Percentiles rank a stretch among this genome's conserved stretches.
phyloP scores from a whole-genome alignment of 257 asterid genomes.

The Ehretia macrophylla region DNA sequence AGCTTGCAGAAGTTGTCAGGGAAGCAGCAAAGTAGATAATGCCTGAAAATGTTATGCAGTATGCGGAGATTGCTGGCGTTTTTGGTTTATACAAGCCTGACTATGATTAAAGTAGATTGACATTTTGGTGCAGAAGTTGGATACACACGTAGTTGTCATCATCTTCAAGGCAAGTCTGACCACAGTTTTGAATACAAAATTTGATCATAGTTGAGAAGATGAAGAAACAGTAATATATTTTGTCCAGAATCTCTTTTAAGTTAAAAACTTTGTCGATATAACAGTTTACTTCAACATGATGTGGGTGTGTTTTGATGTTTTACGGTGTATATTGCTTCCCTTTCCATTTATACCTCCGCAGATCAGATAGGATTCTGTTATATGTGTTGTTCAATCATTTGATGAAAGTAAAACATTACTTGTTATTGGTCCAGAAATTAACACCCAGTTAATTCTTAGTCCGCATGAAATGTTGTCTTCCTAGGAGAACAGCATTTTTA shows the following conservation, averaged over 20 bases:
- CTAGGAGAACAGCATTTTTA: not conserved
- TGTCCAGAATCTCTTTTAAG: too few species aligned
- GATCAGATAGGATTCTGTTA: not conserved
- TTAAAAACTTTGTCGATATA: not conserved
- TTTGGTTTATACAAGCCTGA: not conserved
- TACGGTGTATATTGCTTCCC: not conserved
- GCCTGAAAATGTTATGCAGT: not conserved
- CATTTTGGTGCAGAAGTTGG: constrained; percentile 2
- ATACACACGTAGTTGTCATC: too few species aligned
- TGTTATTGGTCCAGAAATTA: too few species aligned
- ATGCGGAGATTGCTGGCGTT: not conserved
- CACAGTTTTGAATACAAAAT: constrained; percentile 17
- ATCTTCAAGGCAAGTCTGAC: constrained; percentile 12
- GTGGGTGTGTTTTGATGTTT: not conserved
- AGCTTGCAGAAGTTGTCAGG: not conserved
- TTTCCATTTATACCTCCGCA: not conserved
- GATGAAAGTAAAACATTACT: too few species aligned
- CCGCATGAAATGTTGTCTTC: too few species aligned
- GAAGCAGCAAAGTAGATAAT: not conserved
- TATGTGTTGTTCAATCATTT: not conserved
- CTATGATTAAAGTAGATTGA: not conserved
- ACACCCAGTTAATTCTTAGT: too few species aligned
- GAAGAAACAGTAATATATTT: not conserved
- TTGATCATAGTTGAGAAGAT: constrained; percentile 7
- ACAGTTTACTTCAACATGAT: not conserved